Evolutionary conservation across 1,284 basidiomycete species (phyloP), one percentile per base, ranked within the genome.

Genomic region (Papiliotrema nemorosa): DNA sequence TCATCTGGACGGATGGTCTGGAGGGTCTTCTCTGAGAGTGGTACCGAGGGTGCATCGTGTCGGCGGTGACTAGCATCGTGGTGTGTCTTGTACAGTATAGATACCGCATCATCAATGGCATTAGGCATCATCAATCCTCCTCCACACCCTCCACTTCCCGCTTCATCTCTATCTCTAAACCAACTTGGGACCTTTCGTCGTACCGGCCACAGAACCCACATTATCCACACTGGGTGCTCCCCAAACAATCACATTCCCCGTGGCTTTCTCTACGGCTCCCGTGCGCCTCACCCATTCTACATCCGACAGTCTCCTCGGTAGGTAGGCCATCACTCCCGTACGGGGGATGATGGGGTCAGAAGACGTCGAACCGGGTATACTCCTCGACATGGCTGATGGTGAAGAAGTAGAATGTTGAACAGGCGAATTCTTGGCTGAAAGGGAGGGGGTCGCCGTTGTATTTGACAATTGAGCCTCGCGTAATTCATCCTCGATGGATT

Each of bases 401-500:
- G 60, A 52, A 33, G 53, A 42, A 4, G 46, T 39, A 3, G 21
- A 6, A 4, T 36, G 10, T 22, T 24, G 39, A 13, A 26, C 18
- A 26, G 38, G 42, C 18, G 44, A 49, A 5, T 42, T 39, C 13
- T 54, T 52, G 27, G 49, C 33, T 14, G 50, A 49, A 21, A 55
- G 48, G 6, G 55, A 40, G 6, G 35, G 36, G 3, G 43, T n/a
- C 7, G 43, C 25, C 7, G 14, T 16, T 36, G 14, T 6, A 5
- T 31, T 44, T 12, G 38, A 39, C 18, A n/a, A 31, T 10, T 16
- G n/a, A 5, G 22, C 10, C 25, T 73, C 72, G 21, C 63, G 56
- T 27, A 57, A 53, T 58, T 76, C 74, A 46, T 76, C 74, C 55
- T 76, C 74, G 55, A 75, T 70, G 3, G 73, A 68, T 38, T 59